A percentile compares a stretch with the other conserved stretches of the same genome.
Evolutionary conservation across 192 early-diverging fungal species (phyloP).

Genomic region (Endogone sp.): DNA sequence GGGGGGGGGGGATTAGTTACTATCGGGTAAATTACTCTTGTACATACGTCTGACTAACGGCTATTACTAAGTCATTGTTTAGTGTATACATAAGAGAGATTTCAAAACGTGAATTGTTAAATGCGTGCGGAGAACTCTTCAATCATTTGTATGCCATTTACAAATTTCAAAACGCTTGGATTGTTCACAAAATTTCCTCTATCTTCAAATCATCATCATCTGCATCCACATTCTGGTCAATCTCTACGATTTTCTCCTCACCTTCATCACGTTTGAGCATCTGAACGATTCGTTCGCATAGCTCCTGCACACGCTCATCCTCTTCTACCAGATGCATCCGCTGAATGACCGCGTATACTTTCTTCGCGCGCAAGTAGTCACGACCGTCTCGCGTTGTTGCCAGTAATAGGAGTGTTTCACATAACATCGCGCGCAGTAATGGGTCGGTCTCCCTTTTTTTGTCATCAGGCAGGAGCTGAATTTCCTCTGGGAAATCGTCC

Average conservation of each 20-base stretch:
- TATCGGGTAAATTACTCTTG: no score
- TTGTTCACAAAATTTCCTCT: conserved; percentile 33
- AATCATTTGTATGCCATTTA: no score
- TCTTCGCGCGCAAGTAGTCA: conserved; percentile 71
- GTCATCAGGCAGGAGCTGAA: conserved; percentile 76
- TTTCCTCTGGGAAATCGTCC: conserved; percentile 90
- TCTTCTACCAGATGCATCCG: conserved; percentile 81
- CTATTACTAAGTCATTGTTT: no score
- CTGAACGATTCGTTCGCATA: conserved; percentile 77
- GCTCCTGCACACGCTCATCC: conserved; percentile 48
- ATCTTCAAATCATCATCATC: conserved; percentile 30
- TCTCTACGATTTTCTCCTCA: conserved; percentile 16
- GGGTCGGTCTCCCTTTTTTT: conserved; percentile 83
- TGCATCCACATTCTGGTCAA: conserved; percentile 9
- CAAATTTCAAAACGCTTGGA: no score
- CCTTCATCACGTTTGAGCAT: conserved; percentile 80
- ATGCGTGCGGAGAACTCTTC: no score
- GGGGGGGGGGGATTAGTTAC: no score
- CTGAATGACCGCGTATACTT: conserved; percentile 84
- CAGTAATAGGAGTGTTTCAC: conserved; percentile 80
- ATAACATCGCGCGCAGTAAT: conserved; percentile 63
- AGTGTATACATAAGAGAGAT: no score
- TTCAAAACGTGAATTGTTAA: no score
- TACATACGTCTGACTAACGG: no score
- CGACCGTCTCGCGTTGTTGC: conserved; percentile 73